Conservation (phyloP, 2,329 filamentous ascomycete species). For the Biscogniauxia sp. region DNA sequence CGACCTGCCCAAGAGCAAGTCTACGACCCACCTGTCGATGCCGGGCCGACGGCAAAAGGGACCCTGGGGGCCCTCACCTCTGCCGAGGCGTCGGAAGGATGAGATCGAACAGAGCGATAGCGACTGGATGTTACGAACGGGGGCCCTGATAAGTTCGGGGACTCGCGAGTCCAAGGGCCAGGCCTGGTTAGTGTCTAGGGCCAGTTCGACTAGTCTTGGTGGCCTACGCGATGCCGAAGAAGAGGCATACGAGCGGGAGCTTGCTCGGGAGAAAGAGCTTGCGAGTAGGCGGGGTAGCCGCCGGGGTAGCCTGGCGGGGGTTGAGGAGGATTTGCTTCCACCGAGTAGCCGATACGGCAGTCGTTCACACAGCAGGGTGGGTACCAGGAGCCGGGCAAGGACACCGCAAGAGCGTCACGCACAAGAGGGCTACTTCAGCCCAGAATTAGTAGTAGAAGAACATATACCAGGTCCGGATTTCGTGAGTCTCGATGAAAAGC, state of each 20-base stretch:
- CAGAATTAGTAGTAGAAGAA: slow-evolving; percentile 20
- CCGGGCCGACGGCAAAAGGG: slow-evolving; percentile 24
- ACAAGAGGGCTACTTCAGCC: slow-evolving; percentile 44
- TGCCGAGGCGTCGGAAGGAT: slow-evolving; percentile 31
- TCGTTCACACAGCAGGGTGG: slow-evolving; percentile 43
- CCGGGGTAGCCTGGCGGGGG: slow-evolving; percentile 42
- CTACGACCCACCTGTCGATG: slow-evolving; percentile 52
- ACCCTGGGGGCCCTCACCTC: slow-evolving; percentile 23
- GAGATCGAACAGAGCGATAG: slow-evolving; percentile 47
- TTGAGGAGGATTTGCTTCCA: slow-evolving; percentile 38
- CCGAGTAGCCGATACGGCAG: slow-evolving; percentile 49
- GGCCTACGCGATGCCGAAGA: slow-evolving; percentile 52
- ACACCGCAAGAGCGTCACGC: slow-evolving; percentile 42
- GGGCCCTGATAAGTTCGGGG: slow-evolving; percentile 60
- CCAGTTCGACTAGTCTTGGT: slow-evolving; percentile 61
- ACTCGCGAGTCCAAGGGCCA: slow-evolving; percentile 67
- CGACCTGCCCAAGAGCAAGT: slow-evolving; percentile 60
- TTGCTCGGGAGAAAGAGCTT: slow-evolving; percentile 49
- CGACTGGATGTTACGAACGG: slow-evolving; percentile 65
- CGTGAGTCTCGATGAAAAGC: slow-evolving; percentile 58
- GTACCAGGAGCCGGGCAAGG: slow-evolving; percentile 42
- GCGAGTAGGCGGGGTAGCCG: slow-evolving; percentile 48
- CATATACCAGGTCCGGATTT: slow-evolving; percentile 57
- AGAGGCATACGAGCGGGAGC: slow-evolving; percentile 50
- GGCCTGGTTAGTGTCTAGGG: slow-evolving; percentile 64